Percentiles rank a stretch among this genome's conserved stretches.
Conservation (phyloP, 23 red algal genomes). For the Chondrus crispus region DNA sequence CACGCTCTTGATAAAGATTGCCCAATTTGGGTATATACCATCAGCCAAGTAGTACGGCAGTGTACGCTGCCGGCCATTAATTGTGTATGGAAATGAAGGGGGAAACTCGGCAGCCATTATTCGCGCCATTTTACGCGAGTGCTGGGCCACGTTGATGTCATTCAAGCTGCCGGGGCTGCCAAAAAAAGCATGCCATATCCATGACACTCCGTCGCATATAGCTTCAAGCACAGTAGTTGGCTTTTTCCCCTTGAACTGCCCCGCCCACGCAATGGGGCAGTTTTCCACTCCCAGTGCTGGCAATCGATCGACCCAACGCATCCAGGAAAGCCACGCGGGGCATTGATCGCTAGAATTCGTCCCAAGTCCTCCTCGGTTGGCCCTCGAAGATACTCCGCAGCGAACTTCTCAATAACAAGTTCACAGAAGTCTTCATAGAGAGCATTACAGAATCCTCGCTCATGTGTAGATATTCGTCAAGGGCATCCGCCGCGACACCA, state of each 20-base stretch:
- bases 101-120: not conserved
- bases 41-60: slow-evolving; percentile 41
- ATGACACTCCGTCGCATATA: not conserved
- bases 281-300: slow-evolving; percentile 5
- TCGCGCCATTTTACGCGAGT: not conserved
- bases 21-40: slow-evolving; percentile 43
- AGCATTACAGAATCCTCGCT: not conserved
- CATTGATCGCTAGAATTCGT: not conserved
- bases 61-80: not conserved
- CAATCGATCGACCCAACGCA: not conserved
- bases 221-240: not conserved
- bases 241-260: slow-evolving; percentile 23
- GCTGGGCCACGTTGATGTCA: slow-evolving; percentile 17
- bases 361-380: not conserved
- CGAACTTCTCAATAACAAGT: not conserved
- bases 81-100: not conserved
- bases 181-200: slow-evolving; percentile 9
- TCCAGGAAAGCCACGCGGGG: not conserved
- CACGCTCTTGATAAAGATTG: slow-evolving; percentile 11
- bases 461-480: slow-evolving; percentile 16
- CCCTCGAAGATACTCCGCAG: not conserved
- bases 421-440: not conserved
- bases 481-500: not conserved
- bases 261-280: not conserved
- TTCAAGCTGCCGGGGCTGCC: slow-evolving; percentile 6